phyloP scores from a whole-genome alignment of 768 basidiomycete genomes.

The Suillus discolor region DNA sequence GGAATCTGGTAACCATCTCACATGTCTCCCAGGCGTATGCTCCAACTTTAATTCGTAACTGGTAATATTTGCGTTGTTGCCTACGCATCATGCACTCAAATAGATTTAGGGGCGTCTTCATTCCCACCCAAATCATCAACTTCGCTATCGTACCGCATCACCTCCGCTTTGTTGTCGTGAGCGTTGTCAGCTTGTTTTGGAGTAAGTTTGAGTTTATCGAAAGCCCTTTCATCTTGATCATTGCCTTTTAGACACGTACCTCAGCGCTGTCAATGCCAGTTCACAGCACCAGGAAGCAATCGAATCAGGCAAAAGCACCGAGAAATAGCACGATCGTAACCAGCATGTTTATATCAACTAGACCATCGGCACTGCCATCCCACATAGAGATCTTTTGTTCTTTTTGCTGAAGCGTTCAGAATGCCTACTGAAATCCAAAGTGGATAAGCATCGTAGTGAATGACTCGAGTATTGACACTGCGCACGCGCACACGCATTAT shows the following conservation, averaged over 20 bases:
- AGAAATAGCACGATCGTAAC: constrained; percentile 5
- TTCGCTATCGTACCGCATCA: constrained; percentile 78
- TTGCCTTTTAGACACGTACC: constrained; percentile 54
- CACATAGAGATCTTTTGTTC: neutral
- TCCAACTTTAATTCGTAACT: constrained; percentile 76
- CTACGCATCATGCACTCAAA: neutral
- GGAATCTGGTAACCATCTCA: neutral
- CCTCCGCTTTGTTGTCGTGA: constrained; percentile 71
- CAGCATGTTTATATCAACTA: neutral
- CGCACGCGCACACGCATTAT: neutral
- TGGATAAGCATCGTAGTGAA: neutral
- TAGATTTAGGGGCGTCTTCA: constrained; percentile 61
- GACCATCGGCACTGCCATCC: neutral
- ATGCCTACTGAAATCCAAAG: neutral
- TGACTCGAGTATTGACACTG: neutral
- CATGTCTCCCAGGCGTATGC: constrained; percentile 57
- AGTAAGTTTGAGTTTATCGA: constrained; percentile 50
- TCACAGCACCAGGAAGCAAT: constrained; percentile 8
- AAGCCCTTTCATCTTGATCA: constrained; percentile 1
- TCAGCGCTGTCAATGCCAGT: constrained; percentile 57
- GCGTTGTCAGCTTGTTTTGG: constrained; percentile 82
- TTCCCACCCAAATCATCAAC: constrained; percentile 79
- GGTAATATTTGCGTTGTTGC: constrained; percentile 41
- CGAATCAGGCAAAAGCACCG: neutral
- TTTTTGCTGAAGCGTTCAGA: neutral